Evolutionary conservation across 192 early-diverging fungal species (phyloP), one percentile per base, ranked within the genome.

Genomic region (Hyaloraphidium curvatum): DNA sequence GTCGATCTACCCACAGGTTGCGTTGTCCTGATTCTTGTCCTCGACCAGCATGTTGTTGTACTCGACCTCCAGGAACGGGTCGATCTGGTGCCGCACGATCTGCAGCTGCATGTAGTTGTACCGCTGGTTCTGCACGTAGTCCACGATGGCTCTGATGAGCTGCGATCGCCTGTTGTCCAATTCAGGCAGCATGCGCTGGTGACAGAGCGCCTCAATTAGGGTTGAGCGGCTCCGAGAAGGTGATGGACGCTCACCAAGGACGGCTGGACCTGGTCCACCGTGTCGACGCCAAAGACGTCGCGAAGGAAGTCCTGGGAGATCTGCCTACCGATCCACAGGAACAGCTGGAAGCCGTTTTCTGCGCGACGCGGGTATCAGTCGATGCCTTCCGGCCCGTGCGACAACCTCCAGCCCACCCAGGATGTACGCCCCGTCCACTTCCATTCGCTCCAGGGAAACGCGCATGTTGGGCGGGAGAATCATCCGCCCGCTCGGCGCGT

Each of bases 251-350:
- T 59, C 72, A 88, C 86, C 72, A 76, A 43, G 41, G 55, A 71
- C 3, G 73, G 35, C 55, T 89, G 77, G 37, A 98, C 67, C 2
- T 76, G 66, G 27, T 86, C 82, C 21, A 87, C 51, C n/a, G 75
- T 55, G 0, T 72, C 53, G 0, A 81, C 82, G 13, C 89, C 92
- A 71, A 98, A 87, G 13, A 89, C 67, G n/a, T 74, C 73, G 50
- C 69, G 68, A 17, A 98, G 53, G 40, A 80, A 73, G 26, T 77
- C 67, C 2, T 67, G 28, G 4, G 82, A 48, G 13, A 77, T 54
- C 54, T 87, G 69, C 3, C 78, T 70, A 2, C 94, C 94, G 17
- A 98, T 56, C 89, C 89, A 98, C n/a, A 94, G 62, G 51, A 73
- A 76, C 64, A 90, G 58, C 39, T 60, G 55, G 50, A 83, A 72